Evolutionary conservation across 352 stramenopile species (phyloP).

Genomic region (Globisporangium irregulare): DNA sequence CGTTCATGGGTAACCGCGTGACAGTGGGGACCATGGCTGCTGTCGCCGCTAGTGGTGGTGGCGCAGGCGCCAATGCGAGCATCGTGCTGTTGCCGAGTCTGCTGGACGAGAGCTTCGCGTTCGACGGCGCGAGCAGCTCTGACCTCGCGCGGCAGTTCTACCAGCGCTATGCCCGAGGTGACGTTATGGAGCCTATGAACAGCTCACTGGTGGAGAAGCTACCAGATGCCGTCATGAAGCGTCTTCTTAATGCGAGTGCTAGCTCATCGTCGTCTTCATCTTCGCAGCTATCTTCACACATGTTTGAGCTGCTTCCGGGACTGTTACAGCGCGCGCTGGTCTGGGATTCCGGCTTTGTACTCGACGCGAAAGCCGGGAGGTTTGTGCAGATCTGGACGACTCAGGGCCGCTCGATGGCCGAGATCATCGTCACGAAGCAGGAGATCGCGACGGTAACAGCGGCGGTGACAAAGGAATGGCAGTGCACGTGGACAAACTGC

Average conservation of each 20-base stretch:
- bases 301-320: conserved; percentile 17
- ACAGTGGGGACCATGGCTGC: neutral
- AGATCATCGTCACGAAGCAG: conserved; percentile 15
- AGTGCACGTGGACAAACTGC: neutral
- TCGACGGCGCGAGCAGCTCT: conserved; percentile 16
- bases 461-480: neutral
- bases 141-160: conserved; percentile 33
- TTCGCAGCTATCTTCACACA: neutral
- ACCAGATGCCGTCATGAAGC: conserved; percentile 12
- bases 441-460: neutral
- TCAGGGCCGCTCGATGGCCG: conserved; percentile 19
- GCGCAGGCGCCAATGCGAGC: neutral
- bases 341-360: conserved; percentile 24
- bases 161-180: conserved; percentile 11
- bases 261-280: neutral
- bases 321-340: conserved; percentile 22
- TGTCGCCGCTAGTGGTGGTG: conserved; percentile 5
- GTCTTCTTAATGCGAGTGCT: conserved; percentile 4
- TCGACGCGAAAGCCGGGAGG: neutral
- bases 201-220: conserved; percentile 1
- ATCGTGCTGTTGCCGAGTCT: conserved; percentile 13
- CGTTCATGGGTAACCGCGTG: too few species aligned
- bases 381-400: conserved; percentile 16
- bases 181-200: neutral
- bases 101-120: conserved; percentile 15